These are phyloP conservation scores for Coemansia sp. DNA, from an alignment of 192 early-diverging fungal genomes.

Conservation along the genomic window DNA sequence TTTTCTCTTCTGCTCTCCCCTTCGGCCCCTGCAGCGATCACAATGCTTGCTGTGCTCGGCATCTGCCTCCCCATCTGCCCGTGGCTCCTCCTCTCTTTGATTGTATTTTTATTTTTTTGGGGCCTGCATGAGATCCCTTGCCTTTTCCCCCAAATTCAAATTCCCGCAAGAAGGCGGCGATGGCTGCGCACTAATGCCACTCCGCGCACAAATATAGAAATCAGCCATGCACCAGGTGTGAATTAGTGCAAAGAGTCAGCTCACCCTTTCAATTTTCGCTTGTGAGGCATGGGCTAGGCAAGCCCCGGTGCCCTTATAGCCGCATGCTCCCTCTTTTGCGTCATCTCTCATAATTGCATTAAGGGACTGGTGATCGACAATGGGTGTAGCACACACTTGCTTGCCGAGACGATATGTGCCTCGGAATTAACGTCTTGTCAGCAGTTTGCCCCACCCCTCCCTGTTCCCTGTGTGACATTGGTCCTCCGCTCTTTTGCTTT, in stretches of 20 bases:
- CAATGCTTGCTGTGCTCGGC: neutral
- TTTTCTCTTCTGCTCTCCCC: neutral
- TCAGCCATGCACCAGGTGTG: neutral
- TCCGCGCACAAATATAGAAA: neutral
- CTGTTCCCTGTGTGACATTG: neutral
- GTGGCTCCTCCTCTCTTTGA: neutral
- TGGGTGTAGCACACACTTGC: neutral
- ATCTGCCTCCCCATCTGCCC: neutral
- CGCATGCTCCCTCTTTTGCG: too few species aligned
- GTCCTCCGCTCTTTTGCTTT: too few species aligned
- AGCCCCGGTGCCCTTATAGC: too few species aligned
- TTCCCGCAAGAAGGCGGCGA: too few species aligned
- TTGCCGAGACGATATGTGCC: conserved; percentile 1
- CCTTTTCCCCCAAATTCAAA: neutral
- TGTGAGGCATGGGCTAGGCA: neutral
- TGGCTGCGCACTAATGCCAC: neutral
- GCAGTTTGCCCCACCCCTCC: neutral
- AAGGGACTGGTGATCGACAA: neutral
- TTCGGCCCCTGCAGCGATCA: conserved; percentile 1
- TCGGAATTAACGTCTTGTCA: conserved; percentile 1
- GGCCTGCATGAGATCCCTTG: conserved; percentile 1
- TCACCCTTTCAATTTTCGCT: neutral
- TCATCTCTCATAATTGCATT: neutral
- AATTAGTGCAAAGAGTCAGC: neutral
- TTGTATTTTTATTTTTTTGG: neutral